Base-by-base conservation (phyloP, 805 yeast genomes). In the Saccharomyces eubayanus region DNA sequence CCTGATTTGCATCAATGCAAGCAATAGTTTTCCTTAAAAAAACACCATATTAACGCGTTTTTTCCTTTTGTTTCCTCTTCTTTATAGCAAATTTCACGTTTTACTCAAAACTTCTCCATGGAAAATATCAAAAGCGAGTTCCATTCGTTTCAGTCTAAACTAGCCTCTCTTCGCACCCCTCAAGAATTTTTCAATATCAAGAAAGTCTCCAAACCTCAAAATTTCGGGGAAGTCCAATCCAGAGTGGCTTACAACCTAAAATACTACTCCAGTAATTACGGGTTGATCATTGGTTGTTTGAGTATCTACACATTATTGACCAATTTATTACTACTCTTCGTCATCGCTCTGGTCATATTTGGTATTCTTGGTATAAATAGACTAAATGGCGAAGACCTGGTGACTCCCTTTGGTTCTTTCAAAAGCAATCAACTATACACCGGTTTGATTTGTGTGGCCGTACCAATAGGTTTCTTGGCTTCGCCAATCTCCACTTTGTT, bases 131-230 rank as follows among this genome's bases (percentile, higher is more conserved):
- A 76, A 72, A 66, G 66, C 46, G 84, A 81, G 58, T 71, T 82
- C 24, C 73, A 71, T 30, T 62, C 83, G 2, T 61, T 92, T 50
- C 89, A 85, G 66, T 65, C 77, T 41, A 80, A 84, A 58, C 75
- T 90, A 57, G 72, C 94, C 49, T 81, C 87, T 63, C 71, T 94
- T 57, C 85, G 87, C 66, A 89, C 97, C 40, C 91, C 95, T 46
- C 94, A 86, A 71, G 99, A 94, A 69, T 94, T 94, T 68, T 89
- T 94, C 66, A 97, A 94, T 69, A 72, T 87, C 66, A 87, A 90
- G 71, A 84, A 96, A 68, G 71, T 94, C 57, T 87, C 96, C 40
- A 90, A 89, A 69, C 99, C 99, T 21, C 83, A 81, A 52, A 90
- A 89, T 71, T 86, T 90, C 69, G 83, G 86, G 49, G 99, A 94